A percentile compares a stretch with the other conserved stretches of the same genome.
Evolutionary conservation across 2,329 filamentous ascomycete genomes (phyloP).

Genomic region (Didymella glomerata): DNA sequence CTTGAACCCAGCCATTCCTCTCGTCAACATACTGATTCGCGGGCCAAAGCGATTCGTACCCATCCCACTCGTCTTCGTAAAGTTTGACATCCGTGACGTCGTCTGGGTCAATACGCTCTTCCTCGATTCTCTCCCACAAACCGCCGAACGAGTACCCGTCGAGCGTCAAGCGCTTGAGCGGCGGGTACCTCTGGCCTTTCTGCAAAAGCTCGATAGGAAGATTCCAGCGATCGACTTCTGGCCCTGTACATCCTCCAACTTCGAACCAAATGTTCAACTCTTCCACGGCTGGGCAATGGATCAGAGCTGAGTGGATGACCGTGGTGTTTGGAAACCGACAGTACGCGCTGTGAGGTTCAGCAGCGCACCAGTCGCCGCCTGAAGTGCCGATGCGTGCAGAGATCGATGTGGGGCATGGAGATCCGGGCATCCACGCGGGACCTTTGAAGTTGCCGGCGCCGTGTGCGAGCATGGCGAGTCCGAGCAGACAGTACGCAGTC

Average conservation of each 20-base stretch:
- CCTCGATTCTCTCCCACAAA: not conserved
- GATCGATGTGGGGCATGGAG: not conserved
- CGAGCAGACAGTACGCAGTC: not conserved
- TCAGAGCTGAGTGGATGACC: not conserved
- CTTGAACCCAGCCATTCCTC: not conserved
- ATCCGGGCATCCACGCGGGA: not conserved
- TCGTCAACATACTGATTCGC: not conserved
- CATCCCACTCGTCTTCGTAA: not conserved
- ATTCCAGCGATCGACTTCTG: not conserved
- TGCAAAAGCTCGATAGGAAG: not conserved
- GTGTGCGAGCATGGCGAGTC: not conserved
- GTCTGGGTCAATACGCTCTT: not conserved
- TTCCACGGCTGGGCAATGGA: not conserved
- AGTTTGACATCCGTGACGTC: not conserved
- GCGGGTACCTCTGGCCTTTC: not conserved
- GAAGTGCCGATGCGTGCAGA: not conserved
- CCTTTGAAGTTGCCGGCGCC: not conserved
- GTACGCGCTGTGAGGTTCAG: not conserved
- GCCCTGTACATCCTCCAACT: not conserved
- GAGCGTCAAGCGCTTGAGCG: conserved; percentile 1
- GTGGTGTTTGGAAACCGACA: not conserved
- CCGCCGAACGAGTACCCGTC: conserved; percentile 6
- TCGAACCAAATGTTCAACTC: not conserved
- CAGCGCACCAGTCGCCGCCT: not conserved
- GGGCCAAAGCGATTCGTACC: not conserved